phyloP scores from a whole-genome alignment of 169 alveolate genomes.

The Cryptosporidium sp. region DNA sequence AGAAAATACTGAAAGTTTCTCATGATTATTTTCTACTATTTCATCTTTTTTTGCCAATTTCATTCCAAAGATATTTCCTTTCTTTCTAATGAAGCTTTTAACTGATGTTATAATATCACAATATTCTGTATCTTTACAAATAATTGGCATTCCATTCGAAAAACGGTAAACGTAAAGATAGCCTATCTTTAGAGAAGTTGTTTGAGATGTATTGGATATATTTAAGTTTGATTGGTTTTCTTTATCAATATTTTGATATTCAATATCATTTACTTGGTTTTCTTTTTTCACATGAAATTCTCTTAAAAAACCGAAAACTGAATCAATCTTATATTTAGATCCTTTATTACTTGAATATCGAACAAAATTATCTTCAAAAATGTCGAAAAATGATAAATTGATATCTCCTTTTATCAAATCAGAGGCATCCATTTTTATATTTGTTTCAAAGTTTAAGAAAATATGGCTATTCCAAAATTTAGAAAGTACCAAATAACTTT shows the following conservation, averaged over 20 bases:
- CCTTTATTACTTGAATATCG: constrained; percentile 4
- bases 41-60: constrained; percentile 9
- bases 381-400: constrained; percentile 10
- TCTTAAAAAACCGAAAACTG: constrained; percentile 35
- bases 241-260: neutral
- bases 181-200: constrained; percentile 15
- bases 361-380: constrained; percentile 23
- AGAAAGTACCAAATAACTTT: constrained; percentile 38
- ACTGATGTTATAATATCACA: constrained; percentile 47
- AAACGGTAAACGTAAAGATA: constrained; percentile 27
- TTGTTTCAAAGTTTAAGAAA: constrained; percentile 27
- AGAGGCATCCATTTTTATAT: neutral
- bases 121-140: constrained; percentile 27
- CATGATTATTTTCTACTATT: neutral
- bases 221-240: neutral
- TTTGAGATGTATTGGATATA: neutral
- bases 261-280: neutral
- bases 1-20: neutral
- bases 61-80: constrained; percentile 34
- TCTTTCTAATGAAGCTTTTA: constrained; percentile 34
- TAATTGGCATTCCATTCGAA: constrained; percentile 65
- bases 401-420: neutral
- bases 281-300: neutral
- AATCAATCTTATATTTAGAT: constrained; percentile 38
- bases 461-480: constrained; percentile 47